Evolutionary conservation across 805 yeast genomes (phyloP).

Genomic region (Saccharomycopsis fibuligera): DNA sequence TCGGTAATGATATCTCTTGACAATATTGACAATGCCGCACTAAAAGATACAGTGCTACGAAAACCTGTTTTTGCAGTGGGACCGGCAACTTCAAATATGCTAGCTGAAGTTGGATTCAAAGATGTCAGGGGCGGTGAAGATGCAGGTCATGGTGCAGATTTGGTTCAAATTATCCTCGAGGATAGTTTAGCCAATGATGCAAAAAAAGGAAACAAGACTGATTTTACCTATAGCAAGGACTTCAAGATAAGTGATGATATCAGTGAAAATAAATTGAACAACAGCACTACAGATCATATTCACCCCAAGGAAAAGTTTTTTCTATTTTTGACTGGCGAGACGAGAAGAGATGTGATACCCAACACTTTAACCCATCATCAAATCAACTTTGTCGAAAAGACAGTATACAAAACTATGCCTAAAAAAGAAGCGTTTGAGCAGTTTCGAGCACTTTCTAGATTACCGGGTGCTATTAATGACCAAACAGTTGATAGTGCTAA

Average conservation of each 20-base stretch:
- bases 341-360: conserved; percentile 78
- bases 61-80: conserved; percentile 83
- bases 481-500: no score
- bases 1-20: conserved; percentile 40
- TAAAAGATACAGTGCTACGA: conserved; percentile 26
- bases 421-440: conserved; percentile 25
- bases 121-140: conserved; percentile 64
- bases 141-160: conserved; percentile 74
- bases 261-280: conserved; percentile 55
- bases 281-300: conserved; percentile 37
- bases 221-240: no score
- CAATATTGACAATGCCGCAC: conserved; percentile 1
- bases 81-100: conserved; percentile 68
- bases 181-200: conserved; percentile 25
- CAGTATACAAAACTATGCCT: conserved; percentile 61
- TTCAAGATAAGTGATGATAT: conserved; percentile 70
- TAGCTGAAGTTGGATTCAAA: conserved; percentile 55
- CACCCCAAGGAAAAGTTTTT: conserved; percentile 33
- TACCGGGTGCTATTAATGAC: not conserved
- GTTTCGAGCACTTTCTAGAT: not conserved
- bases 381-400: conserved; percentile 26
- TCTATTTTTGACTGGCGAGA: conserved; percentile 80
- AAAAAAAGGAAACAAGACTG: no score
- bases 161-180: conserved; percentile 56
- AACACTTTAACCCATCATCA: conserved; percentile 48